Conservation (phyloP, 495 filamentous ascomycete genomes). For the Aspergillus leporis region DNA sequence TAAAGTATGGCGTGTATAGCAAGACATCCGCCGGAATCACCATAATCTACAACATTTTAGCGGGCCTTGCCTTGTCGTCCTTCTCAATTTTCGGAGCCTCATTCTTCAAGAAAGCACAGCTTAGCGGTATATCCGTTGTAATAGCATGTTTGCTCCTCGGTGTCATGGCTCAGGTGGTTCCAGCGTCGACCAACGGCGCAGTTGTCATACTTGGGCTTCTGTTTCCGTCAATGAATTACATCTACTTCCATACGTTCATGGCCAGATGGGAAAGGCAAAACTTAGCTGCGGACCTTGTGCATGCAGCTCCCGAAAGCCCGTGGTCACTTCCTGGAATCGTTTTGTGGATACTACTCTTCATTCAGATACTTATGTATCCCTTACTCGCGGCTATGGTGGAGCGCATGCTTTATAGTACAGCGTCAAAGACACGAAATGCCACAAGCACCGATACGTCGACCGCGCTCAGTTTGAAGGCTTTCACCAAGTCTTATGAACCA, state of each 20-base stretch:
- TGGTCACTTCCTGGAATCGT: slow-evolving; percentile 66
- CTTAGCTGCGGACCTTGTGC: slow-evolving; percentile 53
- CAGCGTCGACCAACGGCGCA: slow-evolving; percentile 52
- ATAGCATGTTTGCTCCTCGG: slow-evolving; percentile 66
- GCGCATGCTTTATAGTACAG: slow-evolving; percentile 71
- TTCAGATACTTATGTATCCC: slow-evolving; percentile 75
- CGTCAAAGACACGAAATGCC: slow-evolving; percentile 60
- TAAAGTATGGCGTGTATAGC: slow-evolving; percentile 61
- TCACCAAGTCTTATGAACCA: slow-evolving; percentile 74
- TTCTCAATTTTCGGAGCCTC: slow-evolving; percentile 69
- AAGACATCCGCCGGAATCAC: slow-evolving; percentile 59
- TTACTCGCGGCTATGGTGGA: slow-evolving; percentile 71
- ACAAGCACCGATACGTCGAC: slow-evolving; percentile 30
- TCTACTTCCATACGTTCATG: slow-evolving; percentile 67
- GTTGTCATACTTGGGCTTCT: slow-evolving; percentile 65
- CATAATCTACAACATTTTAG: slow-evolving; percentile 62
- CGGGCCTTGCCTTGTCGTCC: slow-evolving; percentile 64
- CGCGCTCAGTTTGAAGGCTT: slow-evolving; percentile 64
- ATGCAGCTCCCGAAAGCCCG: slow-evolving; percentile 57
- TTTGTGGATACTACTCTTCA: slow-evolving; percentile 65
- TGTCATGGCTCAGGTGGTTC: slow-evolving; percentile 66
- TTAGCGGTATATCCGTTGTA: slow-evolving; percentile 69
- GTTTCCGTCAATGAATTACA: slow-evolving; percentile 76
- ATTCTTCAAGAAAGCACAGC: slow-evolving; percentile 76
- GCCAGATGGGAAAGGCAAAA: slow-evolving; percentile 64